phyloP scores from a whole-genome alignment of 345 rosid species.

The Leavenworthia alabamica region DNA sequence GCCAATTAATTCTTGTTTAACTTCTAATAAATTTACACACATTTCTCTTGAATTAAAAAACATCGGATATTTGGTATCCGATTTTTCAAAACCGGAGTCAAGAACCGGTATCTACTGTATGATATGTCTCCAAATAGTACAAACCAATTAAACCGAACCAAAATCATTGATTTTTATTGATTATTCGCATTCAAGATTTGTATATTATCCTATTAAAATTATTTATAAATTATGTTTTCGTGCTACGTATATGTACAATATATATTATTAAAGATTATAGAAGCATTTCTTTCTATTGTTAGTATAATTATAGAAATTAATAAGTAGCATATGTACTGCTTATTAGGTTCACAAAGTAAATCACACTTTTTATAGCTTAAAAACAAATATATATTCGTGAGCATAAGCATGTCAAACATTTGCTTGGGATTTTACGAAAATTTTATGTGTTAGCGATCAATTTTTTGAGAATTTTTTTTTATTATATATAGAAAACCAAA shows the following conservation, averaged over 20 bases:
- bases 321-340: not conserved
- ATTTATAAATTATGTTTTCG: not conserved
- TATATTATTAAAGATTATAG: not conserved
- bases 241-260: not conserved
- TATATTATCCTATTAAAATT: too few relatives aligned
- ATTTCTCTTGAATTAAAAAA: constrained; percentile 2
- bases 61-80: not conserved
- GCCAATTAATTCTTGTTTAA: constrained; percentile 11
- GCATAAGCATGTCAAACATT: too few relatives aligned
- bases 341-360: not conserved
- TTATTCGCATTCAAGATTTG: not conserved
- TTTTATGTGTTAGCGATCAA: too few relatives aligned
- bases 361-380: not conserved
- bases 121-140: not conserved
- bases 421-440: too few relatives aligned
- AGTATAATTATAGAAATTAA: not conserved
- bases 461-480: too few relatives aligned
- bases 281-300: too few relatives aligned
- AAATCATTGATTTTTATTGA: too few relatives aligned
- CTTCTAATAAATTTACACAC: constrained; percentile 17
- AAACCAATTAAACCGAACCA: not conserved
- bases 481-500: too few relatives aligned
- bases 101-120: not conserved
- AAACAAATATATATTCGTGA: too few relatives aligned
- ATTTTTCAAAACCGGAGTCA: not conserved